These are phyloP conservation scores for Cylindrotheca closterium DNA, from an alignment of 108 stramenopile species.

Conservation along the genomic window DNA sequence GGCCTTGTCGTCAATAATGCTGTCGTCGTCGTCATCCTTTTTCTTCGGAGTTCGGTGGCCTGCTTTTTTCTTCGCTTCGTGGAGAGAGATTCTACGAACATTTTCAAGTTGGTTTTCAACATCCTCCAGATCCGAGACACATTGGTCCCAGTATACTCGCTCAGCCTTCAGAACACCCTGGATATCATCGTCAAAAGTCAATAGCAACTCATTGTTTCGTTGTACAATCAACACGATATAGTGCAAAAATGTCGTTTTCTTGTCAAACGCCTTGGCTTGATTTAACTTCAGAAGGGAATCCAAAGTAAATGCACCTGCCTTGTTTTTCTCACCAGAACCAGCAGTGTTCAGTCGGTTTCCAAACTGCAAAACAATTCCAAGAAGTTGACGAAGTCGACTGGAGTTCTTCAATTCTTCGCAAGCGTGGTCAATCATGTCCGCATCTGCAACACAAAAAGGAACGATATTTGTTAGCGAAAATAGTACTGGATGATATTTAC, in stretches of 20 bases:
- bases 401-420: slow-evolving; percentile 84
- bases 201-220: slow-evolving; percentile 77
- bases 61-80: slow-evolving; percentile 45
- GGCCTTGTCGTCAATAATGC: slow-evolving; percentile 55
- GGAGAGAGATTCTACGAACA: slow-evolving; percentile 66
- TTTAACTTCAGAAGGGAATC: slow-evolving; percentile 93
- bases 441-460: slow-evolving; percentile 21
- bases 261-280: slow-evolving; percentile 95
- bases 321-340: slow-evolving; percentile 58
- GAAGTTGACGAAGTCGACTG: slow-evolving; percentile 75
- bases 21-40: slow-evolving; percentile 51
- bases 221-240: slow-evolving; percentile 88
- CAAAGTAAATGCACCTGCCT: slow-evolving; percentile 89
- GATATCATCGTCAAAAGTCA: slow-evolving; percentile 79
- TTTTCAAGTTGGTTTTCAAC: slow-evolving; percentile 83
- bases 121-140: slow-evolving; percentile 74
- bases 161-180: slow-evolving; percentile 77
- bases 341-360: slow-evolving; percentile 92
- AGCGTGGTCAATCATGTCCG: slow-evolving; percentile 66
- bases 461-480: not conserved
- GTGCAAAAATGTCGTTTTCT: slow-evolving; percentile 95
- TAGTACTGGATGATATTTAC: not conserved
- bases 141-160: slow-evolving; percentile 86
- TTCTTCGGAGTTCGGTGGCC: slow-evolving; percentile 29
- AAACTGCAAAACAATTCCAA: slow-evolving; percentile 88